Evolutionary conservation across 345 rosid species (phyloP).

Genomic region (Microthlaspi erraticum): DNA sequence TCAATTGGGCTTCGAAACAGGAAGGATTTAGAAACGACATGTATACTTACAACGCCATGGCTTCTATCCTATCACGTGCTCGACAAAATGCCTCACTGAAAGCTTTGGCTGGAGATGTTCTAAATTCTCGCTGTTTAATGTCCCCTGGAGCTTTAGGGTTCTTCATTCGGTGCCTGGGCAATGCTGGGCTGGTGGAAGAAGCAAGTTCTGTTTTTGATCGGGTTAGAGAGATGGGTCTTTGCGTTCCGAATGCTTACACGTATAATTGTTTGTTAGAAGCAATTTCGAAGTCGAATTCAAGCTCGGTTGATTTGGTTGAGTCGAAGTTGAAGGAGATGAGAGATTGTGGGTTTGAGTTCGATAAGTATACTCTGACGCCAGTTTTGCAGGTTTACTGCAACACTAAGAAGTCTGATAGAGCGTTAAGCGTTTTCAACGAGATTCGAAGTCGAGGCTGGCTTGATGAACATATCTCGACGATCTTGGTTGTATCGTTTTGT

Average conservation of each 20-base stretch:
- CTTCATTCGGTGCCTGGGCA: slow-evolving; percentile 77
- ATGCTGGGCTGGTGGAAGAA: slow-evolving; percentile 65
- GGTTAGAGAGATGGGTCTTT: slow-evolving; percentile 58
- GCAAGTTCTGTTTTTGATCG: slow-evolving; percentile 73
- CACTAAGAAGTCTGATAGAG: slow-evolving; percentile 54
- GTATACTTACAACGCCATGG: slow-evolving; percentile 86
- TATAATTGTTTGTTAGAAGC: slow-evolving; percentile 88
- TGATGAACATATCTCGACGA: slow-evolving; percentile 65
- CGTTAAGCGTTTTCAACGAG: slow-evolving; percentile 61
- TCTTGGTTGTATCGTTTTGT: slow-evolving; percentile 66
- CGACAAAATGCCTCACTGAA: slow-evolving; percentile 82
- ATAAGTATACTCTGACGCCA: slow-evolving; percentile 78
- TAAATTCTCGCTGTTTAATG: slow-evolving; percentile 63
- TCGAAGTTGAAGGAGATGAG: slow-evolving; percentile 70
- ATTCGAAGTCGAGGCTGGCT: slow-evolving; percentile 63
- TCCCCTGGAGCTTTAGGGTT: slow-evolving; percentile 83
- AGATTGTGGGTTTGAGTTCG: slow-evolving; percentile 55
- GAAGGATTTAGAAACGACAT: slow-evolving; percentile 64
- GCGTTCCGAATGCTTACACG: slow-evolving; percentile 67
- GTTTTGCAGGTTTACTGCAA: slow-evolving; percentile 75
- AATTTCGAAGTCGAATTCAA: slow-evolving; percentile 52
- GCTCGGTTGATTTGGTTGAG: slow-evolving; percentile 63
- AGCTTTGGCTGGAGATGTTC: slow-evolving; percentile 51
- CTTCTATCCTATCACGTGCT: slow-evolving; percentile 85
- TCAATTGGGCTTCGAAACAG: slow-evolving; percentile 71